Conservation (phyloP, 495 filamentous ascomycete genomes). For the Platismatia glauca region DNA sequence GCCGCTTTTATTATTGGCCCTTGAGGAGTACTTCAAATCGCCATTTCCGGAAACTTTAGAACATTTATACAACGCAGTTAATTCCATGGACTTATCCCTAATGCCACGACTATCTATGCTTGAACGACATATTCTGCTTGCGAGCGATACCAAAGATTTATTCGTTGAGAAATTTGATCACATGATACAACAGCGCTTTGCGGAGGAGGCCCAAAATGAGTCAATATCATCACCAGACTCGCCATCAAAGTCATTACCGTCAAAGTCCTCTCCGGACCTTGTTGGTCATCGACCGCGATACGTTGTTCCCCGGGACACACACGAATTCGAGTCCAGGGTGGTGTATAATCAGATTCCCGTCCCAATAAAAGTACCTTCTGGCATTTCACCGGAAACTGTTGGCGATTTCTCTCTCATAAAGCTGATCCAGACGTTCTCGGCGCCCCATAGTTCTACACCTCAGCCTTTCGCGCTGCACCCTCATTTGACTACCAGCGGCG, state of each 20-base stretch:
- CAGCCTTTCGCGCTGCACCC: constrained; percentile 81
- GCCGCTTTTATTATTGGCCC: constrained; percentile 86
- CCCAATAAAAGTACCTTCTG: constrained; percentile 89
- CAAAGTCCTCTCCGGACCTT: constrained; percentile 28
- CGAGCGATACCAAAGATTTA: constrained; percentile 87
- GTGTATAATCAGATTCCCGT: constrained; percentile 92
- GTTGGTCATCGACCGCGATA: constrained; percentile 50
- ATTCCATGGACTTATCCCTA: constrained; percentile 90
- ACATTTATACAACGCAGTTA: constrained; percentile 82
- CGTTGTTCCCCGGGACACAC: constrained; percentile 78
- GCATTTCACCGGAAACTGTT: constrained; percentile 88
- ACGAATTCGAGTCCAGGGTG: constrained; percentile 92
- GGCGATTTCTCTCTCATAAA: constrained; percentile 97
- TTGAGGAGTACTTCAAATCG: constrained; percentile 95
- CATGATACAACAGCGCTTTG: constrained; percentile 67
- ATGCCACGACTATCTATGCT: constrained; percentile 81
- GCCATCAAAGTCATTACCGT: constrained; percentile 24
- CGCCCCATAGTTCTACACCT: constrained; percentile 67
- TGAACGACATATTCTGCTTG: constrained; percentile 78
- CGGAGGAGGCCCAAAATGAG: constrained; percentile 35
- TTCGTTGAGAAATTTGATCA: constrained; percentile 96
- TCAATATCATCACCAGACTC: constrained; percentile 24
- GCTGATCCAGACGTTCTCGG: constrained; percentile 86
- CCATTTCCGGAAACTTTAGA: constrained; percentile 85
- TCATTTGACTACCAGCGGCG: constrained; percentile 86